A percentile compares a stretch with the other conserved stretches of the same genome.
Conservation (phyloP, 2,329 filamentous ascomycete genomes). For the Cladosporium austrohemisphaericum region DNA sequence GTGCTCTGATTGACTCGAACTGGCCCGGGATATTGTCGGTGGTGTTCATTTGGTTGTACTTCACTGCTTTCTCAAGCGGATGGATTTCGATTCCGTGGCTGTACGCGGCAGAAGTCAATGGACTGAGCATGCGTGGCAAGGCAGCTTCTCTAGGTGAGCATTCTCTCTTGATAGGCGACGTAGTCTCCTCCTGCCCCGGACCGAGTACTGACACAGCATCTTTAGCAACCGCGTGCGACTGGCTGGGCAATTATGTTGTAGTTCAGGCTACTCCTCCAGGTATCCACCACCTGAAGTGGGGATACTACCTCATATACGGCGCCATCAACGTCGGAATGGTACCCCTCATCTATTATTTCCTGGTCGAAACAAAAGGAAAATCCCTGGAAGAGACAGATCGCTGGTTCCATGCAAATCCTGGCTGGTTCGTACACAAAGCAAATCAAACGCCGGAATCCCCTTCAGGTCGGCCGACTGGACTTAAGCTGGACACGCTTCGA, state of each 20-base stretch:
- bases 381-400: slow-evolving; percentile 25
- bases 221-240: slow-evolving; percentile 52
- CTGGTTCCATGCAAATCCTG: slow-evolving; percentile 21
- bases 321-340: slow-evolving; percentile 39
- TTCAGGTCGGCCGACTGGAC: background rate
- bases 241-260: slow-evolving; percentile 49
- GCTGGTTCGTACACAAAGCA: slow-evolving; percentile 23
- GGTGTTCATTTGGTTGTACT: slow-evolving; percentile 66
- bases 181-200: too few relatives aligned
- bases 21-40: slow-evolving; percentile 42
- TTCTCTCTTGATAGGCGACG: background rate
- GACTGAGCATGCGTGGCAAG: slow-evolving; percentile 52
- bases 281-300: slow-evolving; percentile 26
- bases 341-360: slow-evolving; percentile 58
- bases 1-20: slow-evolving; percentile 34
- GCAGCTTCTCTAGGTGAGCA: slow-evolving; percentile 41
- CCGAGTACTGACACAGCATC: background rate
- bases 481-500: slow-evolving; percentile 2
- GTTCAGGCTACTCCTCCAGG: slow-evolving; percentile 25
- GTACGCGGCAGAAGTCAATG: slow-evolving; percentile 38
- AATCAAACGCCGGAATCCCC: slow-evolving; percentile 12
- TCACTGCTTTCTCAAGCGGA: slow-evolving; percentile 63
- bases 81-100: slow-evolving; percentile 28
- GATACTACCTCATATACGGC: slow-evolving; percentile 28
- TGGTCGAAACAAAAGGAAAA: slow-evolving; percentile 33